Conservation (phyloP, 805 yeast species). For the Metschnikowia lunata region DNA sequence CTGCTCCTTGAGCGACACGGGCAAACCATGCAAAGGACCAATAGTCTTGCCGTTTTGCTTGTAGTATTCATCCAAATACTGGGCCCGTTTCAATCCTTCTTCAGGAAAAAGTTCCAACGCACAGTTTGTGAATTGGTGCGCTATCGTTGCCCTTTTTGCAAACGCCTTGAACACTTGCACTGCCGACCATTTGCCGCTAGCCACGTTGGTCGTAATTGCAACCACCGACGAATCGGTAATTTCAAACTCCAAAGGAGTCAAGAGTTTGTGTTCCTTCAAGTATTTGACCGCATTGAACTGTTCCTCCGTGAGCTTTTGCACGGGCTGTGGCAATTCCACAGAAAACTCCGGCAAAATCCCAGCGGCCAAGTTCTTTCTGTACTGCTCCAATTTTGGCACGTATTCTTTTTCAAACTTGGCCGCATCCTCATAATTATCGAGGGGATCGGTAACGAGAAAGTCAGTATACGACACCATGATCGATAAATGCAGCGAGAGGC, state of each 20-base stretch:
- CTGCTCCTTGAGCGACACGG: constrained; percentile 64
- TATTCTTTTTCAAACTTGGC: constrained; percentile 37
- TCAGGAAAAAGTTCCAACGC: constrained; percentile 59
- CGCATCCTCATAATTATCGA: constrained; percentile 35
- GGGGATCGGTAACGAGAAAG: constrained; percentile 30
- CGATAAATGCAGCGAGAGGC: not conserved
- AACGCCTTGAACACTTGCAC: constrained; percentile 55
- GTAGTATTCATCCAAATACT: constrained; percentile 49
- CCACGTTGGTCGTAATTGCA: constrained; percentile 40
- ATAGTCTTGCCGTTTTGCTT: constrained; percentile 44
- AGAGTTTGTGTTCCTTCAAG: constrained; percentile 31
- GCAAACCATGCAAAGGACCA: constrained; percentile 67
- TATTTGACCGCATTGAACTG: constrained; percentile 37
- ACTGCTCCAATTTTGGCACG: constrained; percentile 45
- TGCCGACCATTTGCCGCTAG: constrained; percentile 44
- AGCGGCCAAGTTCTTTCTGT: constrained; percentile 32
- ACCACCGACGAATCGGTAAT: constrained; percentile 44
- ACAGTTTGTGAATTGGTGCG: constrained; percentile 60
- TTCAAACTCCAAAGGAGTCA: constrained; percentile 34
- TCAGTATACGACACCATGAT: constrained; percentile 17
- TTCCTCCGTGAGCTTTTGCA: constrained; percentile 29
- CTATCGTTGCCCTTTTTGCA: constrained; percentile 59
- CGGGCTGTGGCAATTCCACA: constrained; percentile 29
- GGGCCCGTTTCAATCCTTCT: constrained; percentile 55
- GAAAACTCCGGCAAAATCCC: constrained; percentile 40